These are phyloP conservation scores for Colletotrichum karsti DNA, from an alignment of 2,329 filamentous ascomycete species.

Conservation along the genomic window DNA sequence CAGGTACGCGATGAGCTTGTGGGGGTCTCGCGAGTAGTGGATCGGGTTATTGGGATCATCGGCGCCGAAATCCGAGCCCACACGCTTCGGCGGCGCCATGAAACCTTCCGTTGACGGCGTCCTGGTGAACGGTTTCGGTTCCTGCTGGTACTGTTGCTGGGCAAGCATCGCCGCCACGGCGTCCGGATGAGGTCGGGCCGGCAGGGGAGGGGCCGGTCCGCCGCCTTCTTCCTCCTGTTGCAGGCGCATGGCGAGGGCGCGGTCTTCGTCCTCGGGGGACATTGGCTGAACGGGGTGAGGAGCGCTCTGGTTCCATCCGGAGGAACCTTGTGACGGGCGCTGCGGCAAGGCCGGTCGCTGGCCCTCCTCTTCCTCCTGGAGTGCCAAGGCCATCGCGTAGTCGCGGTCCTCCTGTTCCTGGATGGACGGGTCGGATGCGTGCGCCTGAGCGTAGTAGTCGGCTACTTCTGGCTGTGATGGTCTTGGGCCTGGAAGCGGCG, in stretches of 20 bases:
- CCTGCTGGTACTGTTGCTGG: background rate
- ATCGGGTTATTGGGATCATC: conserved; percentile 25
- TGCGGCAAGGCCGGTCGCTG: conserved; percentile 11
- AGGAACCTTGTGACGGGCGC: background rate
- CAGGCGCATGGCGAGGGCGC: conserved; percentile 11
- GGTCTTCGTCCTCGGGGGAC: conserved; percentile 14
- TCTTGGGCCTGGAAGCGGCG: background rate
- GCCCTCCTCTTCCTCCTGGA: conserved; percentile 22
- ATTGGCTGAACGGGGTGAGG: conserved; percentile 1
- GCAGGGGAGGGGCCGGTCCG: conserved; percentile 13
- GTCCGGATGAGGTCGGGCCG: conserved; percentile 12
- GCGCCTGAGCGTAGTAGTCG: conserved; percentile 22
- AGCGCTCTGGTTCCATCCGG: background rate
- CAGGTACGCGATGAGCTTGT: conserved; percentile 26
- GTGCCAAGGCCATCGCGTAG: conserved; percentile 23
- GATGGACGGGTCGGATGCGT: background rate
- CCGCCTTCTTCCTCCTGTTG: conserved; percentile 14
- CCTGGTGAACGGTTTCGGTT: conserved; percentile 12
- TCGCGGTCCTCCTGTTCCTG: conserved; percentile 25
- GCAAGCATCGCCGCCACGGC: conserved; percentile 18
- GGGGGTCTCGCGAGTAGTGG: conserved; percentile 21
- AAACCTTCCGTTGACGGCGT: conserved; percentile 20
- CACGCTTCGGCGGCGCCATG: conserved; percentile 13
- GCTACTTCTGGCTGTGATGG: background rate
- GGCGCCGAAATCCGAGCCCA: conserved; percentile 18